Percentiles rank a stretch among this genome's conserved stretches.
phyloP scores from a whole-genome alignment of 1,139 yeast species.

The Zygosaccharomyces sapae region DNA sequence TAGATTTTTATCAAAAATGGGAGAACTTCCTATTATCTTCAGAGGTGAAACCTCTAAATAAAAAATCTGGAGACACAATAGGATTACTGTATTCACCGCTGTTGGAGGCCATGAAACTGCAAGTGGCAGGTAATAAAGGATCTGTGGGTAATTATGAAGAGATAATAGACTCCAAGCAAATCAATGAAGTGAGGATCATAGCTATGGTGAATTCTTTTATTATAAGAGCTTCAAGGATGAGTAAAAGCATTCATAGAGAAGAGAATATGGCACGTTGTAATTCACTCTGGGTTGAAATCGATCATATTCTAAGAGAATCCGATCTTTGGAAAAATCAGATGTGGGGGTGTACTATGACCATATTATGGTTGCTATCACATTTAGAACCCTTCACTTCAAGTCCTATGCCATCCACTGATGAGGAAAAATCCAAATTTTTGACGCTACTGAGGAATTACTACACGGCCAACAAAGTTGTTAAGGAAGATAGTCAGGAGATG shows the following conservation, averaged over 20 bases:
- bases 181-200: constrained; percentile 25
- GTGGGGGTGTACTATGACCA: constrained; percentile 31
- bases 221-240: constrained; percentile 19
- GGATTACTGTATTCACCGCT: constrained; percentile 7
- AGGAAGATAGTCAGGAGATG: constrained; percentile 4
- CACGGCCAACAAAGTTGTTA: constrained; percentile 18
- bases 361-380: constrained; percentile 32
- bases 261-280: constrained; percentile 15
- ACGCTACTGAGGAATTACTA: constrained; percentile 26
- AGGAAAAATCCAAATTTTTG: constrained; percentile 20
- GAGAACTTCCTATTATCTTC: constrained; percentile 20
- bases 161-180: constrained; percentile 5
- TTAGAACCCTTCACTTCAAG: constrained; percentile 32
- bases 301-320: constrained; percentile 13
- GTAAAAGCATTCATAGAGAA: constrained; percentile 13
- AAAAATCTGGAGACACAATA: not conserved
- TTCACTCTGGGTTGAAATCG: constrained; percentile 24
- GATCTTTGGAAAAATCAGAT: constrained; percentile 21
- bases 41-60: constrained; percentile 1
- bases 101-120: constrained; percentile 16
- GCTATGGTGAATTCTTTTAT: constrained; percentile 26
- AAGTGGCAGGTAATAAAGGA: constrained; percentile 10
- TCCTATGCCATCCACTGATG: constrained; percentile 30
- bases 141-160: constrained; percentile 7
- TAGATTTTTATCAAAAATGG: constrained; percentile 28